Evolutionary conservation across 352 stramenopile species (phyloP).

Genomic region (Albugo candida): DNA sequence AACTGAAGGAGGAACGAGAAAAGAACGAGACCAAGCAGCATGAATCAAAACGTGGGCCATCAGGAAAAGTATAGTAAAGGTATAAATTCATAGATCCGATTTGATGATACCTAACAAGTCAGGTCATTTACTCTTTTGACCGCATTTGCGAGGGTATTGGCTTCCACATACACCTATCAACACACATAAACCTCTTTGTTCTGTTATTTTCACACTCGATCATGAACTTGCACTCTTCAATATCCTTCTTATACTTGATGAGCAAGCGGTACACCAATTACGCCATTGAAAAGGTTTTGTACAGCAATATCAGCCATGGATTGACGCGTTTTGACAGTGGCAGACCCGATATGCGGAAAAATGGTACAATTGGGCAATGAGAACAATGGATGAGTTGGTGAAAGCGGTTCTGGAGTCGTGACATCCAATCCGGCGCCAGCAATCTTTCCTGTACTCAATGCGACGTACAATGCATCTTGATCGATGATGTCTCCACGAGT

Average conservation of each 20-base stretch:
- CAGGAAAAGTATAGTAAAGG: too few species aligned
- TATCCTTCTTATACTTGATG: conserved; percentile 16
- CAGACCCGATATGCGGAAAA: conserved; percentile 24
- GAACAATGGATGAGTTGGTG: conserved; percentile 49
- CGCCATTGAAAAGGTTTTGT: conserved; percentile 30
- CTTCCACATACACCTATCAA: too few species aligned
- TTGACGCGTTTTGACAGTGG: conserved; percentile 28
- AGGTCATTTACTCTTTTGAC: too few species aligned
- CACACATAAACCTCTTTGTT: too few species aligned
- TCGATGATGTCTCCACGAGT: conserved; percentile 80
- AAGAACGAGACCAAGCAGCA: too few species aligned
- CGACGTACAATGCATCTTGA: conserved; percentile 45
- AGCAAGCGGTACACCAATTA: conserved; percentile 19
- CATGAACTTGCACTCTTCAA: too few species aligned
- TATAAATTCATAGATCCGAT: too few species aligned
- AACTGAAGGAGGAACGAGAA: too few species aligned
- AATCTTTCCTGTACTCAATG: conserved; percentile 21
- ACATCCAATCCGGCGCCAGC: conserved; percentile 65
- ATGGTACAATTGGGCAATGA: conserved; percentile 17
- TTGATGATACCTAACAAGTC: too few species aligned
- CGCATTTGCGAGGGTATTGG: too few species aligned
- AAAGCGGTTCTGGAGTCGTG: conserved; percentile 80
- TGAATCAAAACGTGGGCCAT: too few species aligned
- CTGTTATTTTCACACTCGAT: too few species aligned
- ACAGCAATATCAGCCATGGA: conserved; percentile 61